Percentiles rank a stretch among this genome's conserved stretches.
These are phyloP conservation scores for Erodium trifolium DNA, from an alignment of 441 rosid species.

Conservation along the genomic window DNA sequence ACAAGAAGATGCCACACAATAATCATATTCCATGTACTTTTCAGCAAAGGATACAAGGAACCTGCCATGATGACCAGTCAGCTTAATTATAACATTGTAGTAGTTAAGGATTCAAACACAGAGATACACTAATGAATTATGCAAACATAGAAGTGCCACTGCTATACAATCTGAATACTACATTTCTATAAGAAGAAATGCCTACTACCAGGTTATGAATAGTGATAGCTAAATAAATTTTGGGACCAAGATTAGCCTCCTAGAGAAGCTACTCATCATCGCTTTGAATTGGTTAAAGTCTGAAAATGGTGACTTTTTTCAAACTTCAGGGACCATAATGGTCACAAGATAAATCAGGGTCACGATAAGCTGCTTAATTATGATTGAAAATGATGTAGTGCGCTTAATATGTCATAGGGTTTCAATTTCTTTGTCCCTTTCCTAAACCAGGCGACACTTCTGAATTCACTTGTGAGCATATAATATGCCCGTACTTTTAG, in stretches of 20 bases:
- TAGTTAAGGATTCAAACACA: not conserved
- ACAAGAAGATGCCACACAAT: constrained; percentile 36
- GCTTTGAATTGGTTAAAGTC: not conserved
- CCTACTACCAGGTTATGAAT: not conserved
- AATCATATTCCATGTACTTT: constrained; percentile 62
- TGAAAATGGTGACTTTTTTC: not conserved
- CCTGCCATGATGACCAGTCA: constrained; percentile 43
- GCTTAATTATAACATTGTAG: constrained; percentile 18
- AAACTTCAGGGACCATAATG: not conserved
- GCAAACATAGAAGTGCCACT: not conserved
- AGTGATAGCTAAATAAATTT: not conserved
- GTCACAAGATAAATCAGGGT: not conserved
- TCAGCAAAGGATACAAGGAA: constrained; percentile 86
- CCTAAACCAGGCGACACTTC: not conserved
- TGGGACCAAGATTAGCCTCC: not conserved
- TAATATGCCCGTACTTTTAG: not conserved
- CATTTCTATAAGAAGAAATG: not conserved
- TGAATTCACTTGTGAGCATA: not conserved
- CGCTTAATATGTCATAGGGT: not conserved
- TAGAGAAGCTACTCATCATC: not conserved
- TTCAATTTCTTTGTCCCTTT: not conserved
- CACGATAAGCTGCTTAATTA: not conserved
- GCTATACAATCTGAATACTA: not conserved
- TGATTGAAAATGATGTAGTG: not conserved
- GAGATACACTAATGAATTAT: not conserved